These are phyloP conservation scores for Coemansia sp. DNA, from an alignment of 192 early-diverging fungal genomes.

Conservation along the genomic window DNA sequence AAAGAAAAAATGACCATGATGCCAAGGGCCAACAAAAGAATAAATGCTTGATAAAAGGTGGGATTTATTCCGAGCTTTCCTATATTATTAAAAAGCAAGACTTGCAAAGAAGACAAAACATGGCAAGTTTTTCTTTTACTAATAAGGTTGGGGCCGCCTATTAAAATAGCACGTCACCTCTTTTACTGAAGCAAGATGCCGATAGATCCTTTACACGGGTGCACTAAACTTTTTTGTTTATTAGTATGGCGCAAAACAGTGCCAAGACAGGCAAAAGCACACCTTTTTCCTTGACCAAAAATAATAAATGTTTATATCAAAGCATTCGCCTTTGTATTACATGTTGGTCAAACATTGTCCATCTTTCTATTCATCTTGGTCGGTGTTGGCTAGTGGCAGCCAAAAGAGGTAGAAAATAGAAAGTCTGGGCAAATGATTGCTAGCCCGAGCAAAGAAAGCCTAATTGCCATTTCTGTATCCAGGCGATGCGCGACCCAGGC, in stretches of 20 bases:
- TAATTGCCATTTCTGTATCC: not conserved
- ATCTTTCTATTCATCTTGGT: not conserved
- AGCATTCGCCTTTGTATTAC: no score
- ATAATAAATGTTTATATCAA: not conserved
- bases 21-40: not conserved
- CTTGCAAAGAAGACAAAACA: not conserved
- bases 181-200: not conserved
- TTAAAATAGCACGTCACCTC: not conserved
- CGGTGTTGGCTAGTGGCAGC: no score
- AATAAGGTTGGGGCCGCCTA: not conserved
- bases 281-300: not conserved
- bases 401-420: not conserved
- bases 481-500: slow-evolving; percentile 24
- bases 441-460: not conserved
- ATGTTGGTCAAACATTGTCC: not conserved
- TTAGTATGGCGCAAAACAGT: not conserved
- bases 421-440: not conserved
- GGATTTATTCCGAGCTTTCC: not conserved
- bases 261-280: not conserved
- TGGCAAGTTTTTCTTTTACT: not conserved
- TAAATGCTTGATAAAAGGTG: not conserved
- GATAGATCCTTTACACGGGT: not conserved
- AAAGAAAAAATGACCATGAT: not conserved
- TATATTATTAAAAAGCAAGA: not conserved
- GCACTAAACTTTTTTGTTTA: not conserved